Evolutionary conservation across 2,329 filamentous ascomycete genomes (phyloP), one percentile per base, ranked within the genome.

Genomic region (Byssothecium circinans): DNA sequence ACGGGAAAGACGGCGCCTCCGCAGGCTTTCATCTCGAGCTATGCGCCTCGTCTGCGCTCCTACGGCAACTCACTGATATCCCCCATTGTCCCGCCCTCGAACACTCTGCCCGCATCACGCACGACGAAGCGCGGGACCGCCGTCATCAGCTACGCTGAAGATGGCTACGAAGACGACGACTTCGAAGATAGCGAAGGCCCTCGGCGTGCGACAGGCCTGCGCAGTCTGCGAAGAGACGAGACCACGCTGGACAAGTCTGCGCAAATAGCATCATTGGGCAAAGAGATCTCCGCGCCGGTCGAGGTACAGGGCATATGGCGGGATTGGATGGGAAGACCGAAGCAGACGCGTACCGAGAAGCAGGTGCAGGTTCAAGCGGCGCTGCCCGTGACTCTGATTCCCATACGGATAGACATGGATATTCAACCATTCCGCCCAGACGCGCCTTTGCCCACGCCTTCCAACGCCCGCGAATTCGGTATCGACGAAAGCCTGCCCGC

Each of bases 41-140:
- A 95, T 75, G 90, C 92, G 73, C 89, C 92, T 54, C 88, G 92
- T 65, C 76, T 97, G 66, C 89, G 92, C 68, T 83, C 85, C 56
- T 96, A 95, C 76, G 89, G 87, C 70, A 97, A 97, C 76, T 89
- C 92, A 30, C 84, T 97, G 45, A 82, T 96, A 52, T 89, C 89
- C 19, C 91, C 92, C 29, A 85, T 94, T 53, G 82, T 92, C 52
- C 88, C 87, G 54, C 81, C 81, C 45, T 85, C 84, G 53, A 80
- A 85, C 47, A 80, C 83, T n/a, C 72, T 82, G 2, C 85, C 84
- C 19, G 82, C 86, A 32, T 76, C 89, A 61, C 84, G 92, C 68
- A 95, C 89, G n/a, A 97, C 94, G 8, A 97, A 99, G 77, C 87
- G 94, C 72, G 94, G 94, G 48, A 97, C 94, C 2, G 94, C 89